Conservation (phyloP, 2,329 filamentous ascomycete genomes). For the Chaetothyriales sp. region DNA sequence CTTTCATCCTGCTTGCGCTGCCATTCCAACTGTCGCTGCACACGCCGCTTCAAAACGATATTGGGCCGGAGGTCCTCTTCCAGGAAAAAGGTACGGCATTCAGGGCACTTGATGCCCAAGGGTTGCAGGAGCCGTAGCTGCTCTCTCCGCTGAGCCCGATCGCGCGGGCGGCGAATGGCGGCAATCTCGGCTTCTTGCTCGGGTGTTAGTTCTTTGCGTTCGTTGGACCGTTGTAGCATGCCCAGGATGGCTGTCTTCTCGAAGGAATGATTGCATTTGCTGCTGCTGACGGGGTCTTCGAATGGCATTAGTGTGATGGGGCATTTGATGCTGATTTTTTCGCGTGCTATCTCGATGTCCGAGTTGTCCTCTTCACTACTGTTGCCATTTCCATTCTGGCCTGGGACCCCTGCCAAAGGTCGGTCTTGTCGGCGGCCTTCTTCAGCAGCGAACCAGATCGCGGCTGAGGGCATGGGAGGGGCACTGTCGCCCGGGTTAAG, state of each 20-base stretch:
- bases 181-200: slow-evolving; percentile 10
- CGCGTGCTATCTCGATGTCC: slow-evolving; percentile 30
- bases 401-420: slow-evolving; percentile 1
- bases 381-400: not conserved
- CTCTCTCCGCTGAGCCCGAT: slow-evolving; percentile 1
- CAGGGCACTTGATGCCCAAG: slow-evolving; percentile 26
- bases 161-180: not conserved
- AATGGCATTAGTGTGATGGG: slow-evolving; percentile 35
- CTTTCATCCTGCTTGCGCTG: slow-evolving; percentile 13
- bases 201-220: slow-evolving; percentile 18
- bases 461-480: slow-evolving; percentile 40
- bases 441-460: slow-evolving; percentile 48
- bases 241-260: slow-evolving; percentile 33
- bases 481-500: slow-evolving; percentile 40
- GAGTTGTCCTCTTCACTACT: slow-evolving; percentile 26
- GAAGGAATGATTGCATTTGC: slow-evolving; percentile 38
- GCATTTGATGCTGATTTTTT: slow-evolving; percentile 34
- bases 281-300: slow-evolving; percentile 34
- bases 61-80: slow-evolving; percentile 28
- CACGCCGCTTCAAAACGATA: slow-evolving; percentile 26
- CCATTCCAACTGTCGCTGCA: slow-evolving; percentile 23
- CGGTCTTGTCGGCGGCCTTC: slow-evolving; percentile 22
- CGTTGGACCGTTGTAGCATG: slow-evolving; percentile 28
- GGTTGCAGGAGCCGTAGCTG: slow-evolving; percentile 3
- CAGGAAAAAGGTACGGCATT: slow-evolving; percentile 28